These are phyloP conservation scores for Diaporthe destruens DNA, from an alignment of 2,329 filamentous ascomycete species.

Conservation along the genomic window DNA sequence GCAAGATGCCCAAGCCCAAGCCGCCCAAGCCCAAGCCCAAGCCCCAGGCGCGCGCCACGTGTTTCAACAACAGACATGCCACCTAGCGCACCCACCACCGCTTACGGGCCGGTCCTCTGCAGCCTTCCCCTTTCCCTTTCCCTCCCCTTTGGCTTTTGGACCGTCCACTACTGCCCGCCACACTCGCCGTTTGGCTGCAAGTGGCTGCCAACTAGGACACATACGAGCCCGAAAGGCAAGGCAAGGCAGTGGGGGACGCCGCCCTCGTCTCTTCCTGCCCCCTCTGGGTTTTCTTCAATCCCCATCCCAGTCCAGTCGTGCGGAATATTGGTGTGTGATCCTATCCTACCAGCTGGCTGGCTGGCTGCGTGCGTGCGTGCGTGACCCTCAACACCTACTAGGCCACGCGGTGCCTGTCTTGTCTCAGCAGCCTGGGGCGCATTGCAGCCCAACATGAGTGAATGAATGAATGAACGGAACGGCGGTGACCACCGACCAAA, in stretches of 20 bases:
- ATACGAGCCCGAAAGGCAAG: too few relatives aligned
- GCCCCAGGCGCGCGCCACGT: constrained; percentile 31
- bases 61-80: constrained; percentile 36
- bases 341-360: too few relatives aligned
- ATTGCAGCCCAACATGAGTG: background rate
- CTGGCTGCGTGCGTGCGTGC: too few relatives aligned
- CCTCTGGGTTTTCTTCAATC: too few relatives aligned
- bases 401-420: background rate
- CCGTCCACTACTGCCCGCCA: background rate
- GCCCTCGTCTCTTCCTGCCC: too few relatives aligned
- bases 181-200: background rate
- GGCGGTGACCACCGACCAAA: constrained; percentile 18
- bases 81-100: too few relatives aligned
- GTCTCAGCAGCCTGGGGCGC: background rate
- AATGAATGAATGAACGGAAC: background rate
- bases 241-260: too few relatives aligned
- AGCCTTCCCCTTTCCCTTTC: background rate
- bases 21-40: too few relatives aligned
- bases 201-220: too few relatives aligned
- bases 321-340: too few relatives aligned
- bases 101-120: constrained; percentile 18
- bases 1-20: background rate
- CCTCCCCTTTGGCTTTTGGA: too few relatives aligned
- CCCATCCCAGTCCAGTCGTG: too few relatives aligned
- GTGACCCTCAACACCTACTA: background rate